Base-by-base conservation (phyloP, 2,329 filamentous ascomycete species). In the Neocatenulostroma microsporum region DNA sequence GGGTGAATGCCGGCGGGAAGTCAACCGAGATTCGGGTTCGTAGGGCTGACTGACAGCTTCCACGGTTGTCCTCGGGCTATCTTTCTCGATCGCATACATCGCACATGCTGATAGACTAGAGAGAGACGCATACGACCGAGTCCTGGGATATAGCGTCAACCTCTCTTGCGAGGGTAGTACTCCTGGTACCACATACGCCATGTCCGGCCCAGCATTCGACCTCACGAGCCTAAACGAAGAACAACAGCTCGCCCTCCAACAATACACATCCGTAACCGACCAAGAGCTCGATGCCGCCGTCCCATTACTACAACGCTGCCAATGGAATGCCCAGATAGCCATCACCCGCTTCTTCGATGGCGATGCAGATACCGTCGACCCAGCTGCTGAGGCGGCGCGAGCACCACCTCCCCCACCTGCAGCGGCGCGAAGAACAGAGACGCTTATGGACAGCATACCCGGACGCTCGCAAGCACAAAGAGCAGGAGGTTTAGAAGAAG, bases 261-360 rank as follows among this genome's bases (percentile, higher is more conserved):
- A 94, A 55, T 94, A 87, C 62, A 85, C 80, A 12, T 75, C 83
- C 35, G 82, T 98, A 34, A 96, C 91, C 18, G 79, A 88, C 50
- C 87, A 95, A 62, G 80, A 86, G 15, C 61, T 78, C 29, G 72
- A 77, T 28, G 78, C 84, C 40, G 87, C 91, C 2, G 70, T 94
- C 31, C 78, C 84, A 1, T 62, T 98, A 4, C 70, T 98, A 2
- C 76, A 81, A 49, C 73, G 87, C 44, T 94, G 87, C 39, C 82
- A 96, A 69, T 98, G 91, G 91, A 98, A 96, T 57, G 83, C 94
- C 1, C 57, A 95, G 81, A 94, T 96, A 53, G 89, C 91, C 40
- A 89, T 98, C 46, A 78, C 91, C 47, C 93, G 93, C 57, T 96
- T 96, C 74, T 98, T 95, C 60, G 91, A 98, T 55, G 91, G 91